These are phyloP conservation scores for Penicillium pancosmium DNA, from an alignment of 495 filamentous ascomycete genomes.

Conservation along the genomic window DNA sequence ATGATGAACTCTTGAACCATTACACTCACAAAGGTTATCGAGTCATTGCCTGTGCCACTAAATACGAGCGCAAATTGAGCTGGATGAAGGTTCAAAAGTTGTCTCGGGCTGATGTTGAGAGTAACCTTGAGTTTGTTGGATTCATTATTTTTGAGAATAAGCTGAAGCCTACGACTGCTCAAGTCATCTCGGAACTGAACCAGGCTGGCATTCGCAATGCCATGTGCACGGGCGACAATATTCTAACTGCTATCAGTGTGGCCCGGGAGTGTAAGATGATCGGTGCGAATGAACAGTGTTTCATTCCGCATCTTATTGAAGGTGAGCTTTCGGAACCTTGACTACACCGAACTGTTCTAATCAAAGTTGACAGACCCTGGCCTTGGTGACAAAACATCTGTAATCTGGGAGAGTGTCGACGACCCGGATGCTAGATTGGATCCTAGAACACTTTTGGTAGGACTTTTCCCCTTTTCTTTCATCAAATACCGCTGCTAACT, in stretches of 20 bases:
- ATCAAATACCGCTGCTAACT: slow-evolving; percentile 28
- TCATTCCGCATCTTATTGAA: slow-evolving; percentile 84
- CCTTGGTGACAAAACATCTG: slow-evolving; percentile 65
- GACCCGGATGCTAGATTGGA: slow-evolving; percentile 76
- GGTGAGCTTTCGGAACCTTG: slow-evolving; percentile 39
- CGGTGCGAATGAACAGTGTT: slow-evolving; percentile 79
- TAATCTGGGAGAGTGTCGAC: slow-evolving; percentile 92
- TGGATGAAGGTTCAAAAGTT: slow-evolving; percentile 96
- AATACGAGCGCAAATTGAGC: slow-evolving; percentile 79
- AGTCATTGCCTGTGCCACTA: slow-evolving; percentile 96
- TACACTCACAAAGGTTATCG: slow-evolving; percentile 96
- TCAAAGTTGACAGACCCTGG: slow-evolving; percentile 50
- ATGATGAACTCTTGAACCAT: slow-evolving; percentile 80
- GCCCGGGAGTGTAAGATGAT: slow-evolving; percentile 90
- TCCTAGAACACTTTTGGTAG: slow-evolving; percentile 70
- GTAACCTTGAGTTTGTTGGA: slow-evolving; percentile 79
- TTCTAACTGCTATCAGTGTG: slow-evolving; percentile 95
- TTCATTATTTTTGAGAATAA: slow-evolving; percentile 99
- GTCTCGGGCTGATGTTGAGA: slow-evolving; percentile 82
- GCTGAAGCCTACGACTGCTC: slow-evolving; percentile 79
- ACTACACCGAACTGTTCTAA: slow-evolving; percentile 7
- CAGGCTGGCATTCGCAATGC: slow-evolving; percentile 84
- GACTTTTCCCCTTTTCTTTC: slow-evolving; percentile 7
- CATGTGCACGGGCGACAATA: slow-evolving; percentile 99
- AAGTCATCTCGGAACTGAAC: slow-evolving; percentile 79